Evolutionary conservation across 2,329 filamentous ascomycete genomes (phyloP), one percentile per base, ranked within the genome.

Genomic region (Metarhizium anisopliae): DNA sequence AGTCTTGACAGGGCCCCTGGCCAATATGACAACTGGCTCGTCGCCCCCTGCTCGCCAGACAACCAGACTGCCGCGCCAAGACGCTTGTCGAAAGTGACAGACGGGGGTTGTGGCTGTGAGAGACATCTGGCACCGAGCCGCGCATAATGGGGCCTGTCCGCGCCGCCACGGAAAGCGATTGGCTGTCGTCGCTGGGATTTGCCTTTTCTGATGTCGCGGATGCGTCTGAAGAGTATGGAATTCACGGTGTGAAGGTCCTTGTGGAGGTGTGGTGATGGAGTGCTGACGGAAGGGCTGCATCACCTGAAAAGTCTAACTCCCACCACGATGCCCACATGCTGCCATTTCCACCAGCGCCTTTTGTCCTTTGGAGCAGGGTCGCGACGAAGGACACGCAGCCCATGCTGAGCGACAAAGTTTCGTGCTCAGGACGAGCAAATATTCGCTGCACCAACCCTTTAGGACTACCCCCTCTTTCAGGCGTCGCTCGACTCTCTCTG

Each of bases 301-400:
- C 36, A 52, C 51, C 38, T 52, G 51, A 52, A 25, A 53, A 53
- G 51, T 53, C 38, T 35, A 47, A 53, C 20, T 53, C 42, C 51
- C 40, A 52, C 50, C 20, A 20, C 32, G 30, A 51, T 51, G 35
- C 35, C 50, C 50, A 51, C 50, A 25, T 25, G 25, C 25, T 25
- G 25, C 25, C 25, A 25, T 25, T 25, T 25, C 40, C 35, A 36
- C 14, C 8, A n/a, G 38, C 13, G 38, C 11, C 14, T 40, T 40
- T n/a, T 40, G 14, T 40, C 38, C 13, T 40, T 40, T 7, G 32
- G 32, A 25, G 47, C 47, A 50, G 32, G 32, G 32, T 35, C 47
- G 36, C 32, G 43, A 47, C 43, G 8, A 20, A 20, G 18, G 43
- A 6, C 18, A 13, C 43, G 18, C 43, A 47, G 43, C 6, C 32